Conservation (phyloP, 306 rosid species). For the Cicer chorassanicum region DNA sequence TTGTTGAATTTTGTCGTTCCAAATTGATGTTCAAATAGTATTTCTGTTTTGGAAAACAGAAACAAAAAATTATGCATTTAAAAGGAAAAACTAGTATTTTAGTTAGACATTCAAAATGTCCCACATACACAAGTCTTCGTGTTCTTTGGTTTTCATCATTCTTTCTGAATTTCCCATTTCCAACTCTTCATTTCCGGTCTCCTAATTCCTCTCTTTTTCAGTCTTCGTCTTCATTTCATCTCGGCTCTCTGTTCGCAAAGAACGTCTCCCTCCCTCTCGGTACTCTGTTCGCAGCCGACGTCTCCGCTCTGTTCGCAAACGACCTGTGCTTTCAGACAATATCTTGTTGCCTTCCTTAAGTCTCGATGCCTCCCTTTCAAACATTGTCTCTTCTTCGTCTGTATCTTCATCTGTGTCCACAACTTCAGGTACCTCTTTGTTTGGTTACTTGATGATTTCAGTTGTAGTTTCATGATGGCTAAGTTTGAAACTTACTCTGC, state of each 20-base stretch:
- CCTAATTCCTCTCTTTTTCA: neutral
- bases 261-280: conserved; percentile 3
- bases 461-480: conserved; percentile 5
- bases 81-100: neutral
- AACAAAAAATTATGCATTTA: neutral
- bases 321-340: neutral
- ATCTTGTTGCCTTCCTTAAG: neutral
- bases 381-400: neutral
- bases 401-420: neutral
- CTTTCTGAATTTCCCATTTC: neutral
- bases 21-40: no score
- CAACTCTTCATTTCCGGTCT: neutral
- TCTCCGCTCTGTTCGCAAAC: neutral
- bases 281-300: conserved; percentile 7
- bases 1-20: no score
- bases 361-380: neutral
- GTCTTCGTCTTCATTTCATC: conserved; percentile 23
- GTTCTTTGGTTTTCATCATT: conserved; percentile 1
- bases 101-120: neutral
- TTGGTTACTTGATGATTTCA: conserved; percentile 6
- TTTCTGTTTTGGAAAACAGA: no score
- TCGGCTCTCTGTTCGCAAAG: neutral
- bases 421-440: conserved; percentile 16
- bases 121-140: neutral
- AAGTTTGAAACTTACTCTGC: conserved; percentile 1